Evolutionary conservation across 306 rosid genomes (phyloP).

Genomic region (Leucaena leucocephala): DNA sequence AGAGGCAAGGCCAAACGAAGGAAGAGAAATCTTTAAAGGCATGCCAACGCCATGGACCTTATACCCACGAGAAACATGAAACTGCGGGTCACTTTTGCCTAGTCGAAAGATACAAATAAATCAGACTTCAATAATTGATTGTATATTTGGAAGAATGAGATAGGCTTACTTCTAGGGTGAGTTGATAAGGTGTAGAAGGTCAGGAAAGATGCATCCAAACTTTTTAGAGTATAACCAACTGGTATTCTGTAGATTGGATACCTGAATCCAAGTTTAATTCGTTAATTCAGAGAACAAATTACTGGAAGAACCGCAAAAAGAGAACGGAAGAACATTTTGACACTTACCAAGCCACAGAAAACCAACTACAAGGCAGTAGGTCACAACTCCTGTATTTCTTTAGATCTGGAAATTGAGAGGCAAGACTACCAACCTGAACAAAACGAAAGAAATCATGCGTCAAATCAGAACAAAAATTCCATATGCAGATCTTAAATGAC

Average conservation of each 20-base stretch:
- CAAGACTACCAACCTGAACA: conserved; percentile 51
- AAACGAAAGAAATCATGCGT: conserved; percentile 14
- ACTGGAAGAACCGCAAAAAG: conserved; percentile 1
- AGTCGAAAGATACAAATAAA: conserved; percentile 26
- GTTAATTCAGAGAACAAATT: conserved; percentile 10
- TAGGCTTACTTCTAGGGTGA: conserved; percentile 42
- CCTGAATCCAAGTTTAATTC: conserved; percentile 49
- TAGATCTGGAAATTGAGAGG: conserved; percentile 52
- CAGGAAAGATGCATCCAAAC: conserved; percentile 59
- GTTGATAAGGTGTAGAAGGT: conserved; percentile 59
- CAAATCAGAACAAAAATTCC: conserved; percentile 11
- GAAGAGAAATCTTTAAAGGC: conserved; percentile 39
- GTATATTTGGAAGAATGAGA: conserved; percentile 16
- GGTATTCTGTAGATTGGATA: conserved; percentile 73
- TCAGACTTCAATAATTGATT: background rate
- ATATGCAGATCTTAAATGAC: background rate
- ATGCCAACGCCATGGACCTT: conserved; percentile 33
- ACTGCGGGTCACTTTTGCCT: conserved; percentile 39
- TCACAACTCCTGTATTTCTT: conserved; percentile 55
- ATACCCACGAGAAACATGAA: conserved; percentile 45
- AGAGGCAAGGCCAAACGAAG: conserved; percentile 60
- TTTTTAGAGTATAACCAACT: conserved; percentile 47
- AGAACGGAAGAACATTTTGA: conserved; percentile 6
- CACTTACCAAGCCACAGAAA: conserved; percentile 70
- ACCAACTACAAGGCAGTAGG: conserved; percentile 61